A percentile compares a stretch with the other conserved stretches of the same genome.
phyloP scores from a whole-genome alignment of 805 yeast species.

The Saccharomycopsis lassenensis region DNA sequence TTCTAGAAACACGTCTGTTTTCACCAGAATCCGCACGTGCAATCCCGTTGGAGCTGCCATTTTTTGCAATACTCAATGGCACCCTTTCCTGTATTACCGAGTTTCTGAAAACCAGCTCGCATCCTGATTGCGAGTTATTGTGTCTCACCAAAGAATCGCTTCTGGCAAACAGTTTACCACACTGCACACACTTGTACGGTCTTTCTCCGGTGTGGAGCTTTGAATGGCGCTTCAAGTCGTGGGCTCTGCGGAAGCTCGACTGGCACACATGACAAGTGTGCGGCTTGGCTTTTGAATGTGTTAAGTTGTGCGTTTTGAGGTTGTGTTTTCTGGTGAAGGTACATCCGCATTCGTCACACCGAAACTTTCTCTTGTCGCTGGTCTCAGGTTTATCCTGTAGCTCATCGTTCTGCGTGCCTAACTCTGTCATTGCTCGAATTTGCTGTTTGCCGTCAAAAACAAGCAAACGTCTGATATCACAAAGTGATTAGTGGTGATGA shows the following conservation, averaged over 20 bases:
- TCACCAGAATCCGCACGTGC: too few relatives aligned
- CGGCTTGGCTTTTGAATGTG: conserved; percentile 56
- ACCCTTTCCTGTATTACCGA: neutral
- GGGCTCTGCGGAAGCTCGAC: conserved; percentile 55
- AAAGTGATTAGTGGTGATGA: too few relatives aligned
- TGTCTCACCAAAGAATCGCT: conserved; percentile 71
- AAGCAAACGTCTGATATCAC: too few relatives aligned
- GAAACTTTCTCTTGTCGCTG: conserved; percentile 23
- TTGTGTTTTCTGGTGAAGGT: conserved; percentile 65
- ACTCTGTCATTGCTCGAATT: too few relatives aligned
- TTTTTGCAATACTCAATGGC: neutral
- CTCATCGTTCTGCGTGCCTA: too few relatives aligned
- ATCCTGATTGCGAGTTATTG: conserved; percentile 33
- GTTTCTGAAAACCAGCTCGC: conserved; percentile 18
- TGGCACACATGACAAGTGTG: conserved; percentile 52
- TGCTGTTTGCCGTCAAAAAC: too few relatives aligned
- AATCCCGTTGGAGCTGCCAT: too few relatives aligned
- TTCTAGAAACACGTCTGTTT: too few relatives aligned
- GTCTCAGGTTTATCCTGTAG: too few relatives aligned
- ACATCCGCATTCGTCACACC: conserved; percentile 51
- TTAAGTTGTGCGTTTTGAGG: conserved; percentile 58
- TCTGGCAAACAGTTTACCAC: conserved; percentile 59
- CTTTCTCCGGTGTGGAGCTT: conserved; percentile 69
- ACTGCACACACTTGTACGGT: conserved; percentile 50
- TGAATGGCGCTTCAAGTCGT: conserved; percentile 67